phyloP scores from a whole-genome alignment of 1,284 basidiomycete genomes.

The Earliella scabrosa region DNA sequence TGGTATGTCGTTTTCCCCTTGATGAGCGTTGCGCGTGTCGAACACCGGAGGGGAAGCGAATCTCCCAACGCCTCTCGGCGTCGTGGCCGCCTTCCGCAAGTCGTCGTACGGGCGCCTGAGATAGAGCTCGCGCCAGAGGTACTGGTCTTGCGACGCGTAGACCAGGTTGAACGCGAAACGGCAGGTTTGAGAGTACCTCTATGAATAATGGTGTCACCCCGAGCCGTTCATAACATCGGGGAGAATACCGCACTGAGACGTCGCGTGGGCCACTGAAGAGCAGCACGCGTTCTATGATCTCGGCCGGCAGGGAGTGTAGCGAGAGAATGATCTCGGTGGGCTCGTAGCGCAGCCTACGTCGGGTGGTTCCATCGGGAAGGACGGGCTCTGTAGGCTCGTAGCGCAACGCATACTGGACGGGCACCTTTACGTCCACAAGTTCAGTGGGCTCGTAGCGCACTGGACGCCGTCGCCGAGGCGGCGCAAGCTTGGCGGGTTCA shows the following conservation, averaged over 20 bases:
- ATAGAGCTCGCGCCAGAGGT: constrained; percentile 69
- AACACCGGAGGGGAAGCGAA: background rate
- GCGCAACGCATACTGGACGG: too few relatives aligned
- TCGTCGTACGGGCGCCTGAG: constrained; percentile 62
- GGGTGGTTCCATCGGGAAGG: background rate
- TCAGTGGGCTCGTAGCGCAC: too few relatives aligned
- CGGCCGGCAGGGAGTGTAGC: constrained; percentile 47
- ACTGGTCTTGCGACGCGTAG: constrained; percentile 52
- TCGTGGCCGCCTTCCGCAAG: constrained; percentile 41
- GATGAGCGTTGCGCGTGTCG: background rate
- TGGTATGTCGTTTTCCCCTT: background rate
- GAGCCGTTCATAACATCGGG: background rate
- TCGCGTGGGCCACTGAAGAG: constrained; percentile 56
- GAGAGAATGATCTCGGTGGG: background rate
- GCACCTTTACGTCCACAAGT: too few relatives aligned
- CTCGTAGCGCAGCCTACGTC: background rate
- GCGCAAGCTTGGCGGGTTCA: too few relatives aligned
- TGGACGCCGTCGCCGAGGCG: too few relatives aligned
- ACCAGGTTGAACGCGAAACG: constrained; percentile 49
- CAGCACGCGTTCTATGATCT: constrained; percentile 60
- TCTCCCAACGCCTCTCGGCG: constrained; percentile 6
- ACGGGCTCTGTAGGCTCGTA: background rate
- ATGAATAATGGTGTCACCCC: background rate
- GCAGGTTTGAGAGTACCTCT: constrained; percentile 57
- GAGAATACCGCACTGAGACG: constrained; percentile 40